These are phyloP conservation scores for Fusarium xyrophilum DNA, from an alignment of 2,329 filamentous ascomycete species.

Conservation along the genomic window DNA sequence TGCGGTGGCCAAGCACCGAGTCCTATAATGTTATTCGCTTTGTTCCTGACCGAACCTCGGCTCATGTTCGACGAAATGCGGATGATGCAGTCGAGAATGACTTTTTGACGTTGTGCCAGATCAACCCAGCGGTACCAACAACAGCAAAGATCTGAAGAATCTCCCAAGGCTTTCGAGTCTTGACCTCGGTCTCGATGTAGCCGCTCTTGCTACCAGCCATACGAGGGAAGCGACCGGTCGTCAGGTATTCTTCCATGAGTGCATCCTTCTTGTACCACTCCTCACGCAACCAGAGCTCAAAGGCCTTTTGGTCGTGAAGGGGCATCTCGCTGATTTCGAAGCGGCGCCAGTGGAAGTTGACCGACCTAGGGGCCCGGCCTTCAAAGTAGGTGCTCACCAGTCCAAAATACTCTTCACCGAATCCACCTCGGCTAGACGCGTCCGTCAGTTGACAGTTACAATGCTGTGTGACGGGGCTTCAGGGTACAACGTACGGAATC, in stretches of 20 bases:
- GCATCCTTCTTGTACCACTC: constrained; percentile 94
- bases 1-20: neutral
- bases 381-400: constrained; percentile 87
- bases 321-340: constrained; percentile 84
- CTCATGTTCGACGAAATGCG: constrained; percentile 29
- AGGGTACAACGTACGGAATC: constrained; percentile 71
- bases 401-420: constrained; percentile 90
- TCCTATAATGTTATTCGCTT: neutral
- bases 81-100: constrained; percentile 33
- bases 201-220: constrained; percentile 59
- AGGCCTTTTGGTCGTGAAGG: constrained; percentile 73
- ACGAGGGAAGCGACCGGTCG: constrained; percentile 80
- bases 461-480: constrained; percentile 8
- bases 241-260: constrained; percentile 81
- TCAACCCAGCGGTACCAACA: constrained; percentile 52
- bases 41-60: neutral
- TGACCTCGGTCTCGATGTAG: constrained; percentile 66
- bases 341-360: constrained; percentile 95
- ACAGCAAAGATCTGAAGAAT: constrained; percentile 62
- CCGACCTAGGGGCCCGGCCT: constrained; percentile 87
- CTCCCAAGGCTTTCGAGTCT: constrained; percentile 61
- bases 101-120: constrained; percentile 51
- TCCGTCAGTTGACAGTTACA: constrained; percentile 16
- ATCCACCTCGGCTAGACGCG: constrained; percentile 70
- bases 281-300: constrained; percentile 83